These are phyloP conservation scores for Jamesozyma spencerorum DNA, from an alignment of 805 yeast genomes.

Conservation along the genomic window DNA sequence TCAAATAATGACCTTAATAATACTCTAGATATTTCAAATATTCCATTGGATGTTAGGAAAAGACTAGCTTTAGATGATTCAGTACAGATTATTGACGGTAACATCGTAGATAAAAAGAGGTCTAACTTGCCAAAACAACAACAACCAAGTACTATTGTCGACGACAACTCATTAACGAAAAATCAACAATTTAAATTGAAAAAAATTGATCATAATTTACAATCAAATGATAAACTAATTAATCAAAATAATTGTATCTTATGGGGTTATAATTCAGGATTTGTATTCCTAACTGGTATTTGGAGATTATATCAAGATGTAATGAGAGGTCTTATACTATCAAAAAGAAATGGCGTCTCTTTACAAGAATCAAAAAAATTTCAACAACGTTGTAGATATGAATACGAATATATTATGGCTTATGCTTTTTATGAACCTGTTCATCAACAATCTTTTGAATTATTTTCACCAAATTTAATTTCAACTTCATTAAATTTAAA, in stretches of 20 bases:
- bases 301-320: constrained; percentile 52
- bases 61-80: constrained; percentile 5
- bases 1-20: background rate
- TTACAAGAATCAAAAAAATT: background rate
- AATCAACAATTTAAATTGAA: constrained; percentile 27
- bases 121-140: background rate
- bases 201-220: constrained; percentile 17
- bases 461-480: constrained; percentile 1
- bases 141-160: too few species aligned
- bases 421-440: constrained; percentile 17
- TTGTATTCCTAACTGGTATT: constrained; percentile 78
- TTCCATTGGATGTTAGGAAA: constrained; percentile 2
- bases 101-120: constrained; percentile 1
- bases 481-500: background rate
- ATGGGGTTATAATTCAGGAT: constrained; percentile 81
- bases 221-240: constrained; percentile 13
- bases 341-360: constrained; percentile 1
- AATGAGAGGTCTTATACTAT: constrained; percentile 20
- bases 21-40: background rate
- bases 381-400: constrained; percentile 10
- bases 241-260: constrained; percentile 56
- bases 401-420: constrained; percentile 14
- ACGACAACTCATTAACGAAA: constrained; percentile 15
- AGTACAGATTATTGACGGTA: constrained; percentile 6
- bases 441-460: constrained; percentile 1